These are phyloP conservation scores for Leucosporidium creatinivorum DNA, from an alignment of 768 basidiomycete genomes.

Conservation along the genomic window DNA sequence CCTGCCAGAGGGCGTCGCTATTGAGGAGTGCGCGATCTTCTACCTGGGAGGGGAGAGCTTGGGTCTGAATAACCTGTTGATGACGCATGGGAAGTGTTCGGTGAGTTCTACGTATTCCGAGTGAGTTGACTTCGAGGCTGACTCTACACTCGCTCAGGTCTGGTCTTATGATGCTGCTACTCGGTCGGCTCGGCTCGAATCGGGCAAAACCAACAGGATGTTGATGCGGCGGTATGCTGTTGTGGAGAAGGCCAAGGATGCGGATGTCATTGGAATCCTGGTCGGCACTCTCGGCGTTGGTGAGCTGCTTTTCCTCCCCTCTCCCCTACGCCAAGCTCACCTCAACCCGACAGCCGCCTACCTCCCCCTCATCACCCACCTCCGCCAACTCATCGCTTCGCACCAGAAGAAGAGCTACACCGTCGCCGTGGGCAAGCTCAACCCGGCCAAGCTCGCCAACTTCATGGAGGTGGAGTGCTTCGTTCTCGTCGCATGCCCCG, in stretches of 20 bases:
- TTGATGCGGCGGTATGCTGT: constrained; percentile 83
- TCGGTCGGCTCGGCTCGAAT: constrained; percentile 52
- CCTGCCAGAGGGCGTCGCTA: constrained; percentile 14
- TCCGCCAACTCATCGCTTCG: constrained; percentile 61
- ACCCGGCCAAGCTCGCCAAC: constrained; percentile 89
- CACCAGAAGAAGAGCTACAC: constrained; percentile 87
- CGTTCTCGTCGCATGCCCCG: constrained; percentile 86
- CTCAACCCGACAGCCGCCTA: constrained; percentile 54
- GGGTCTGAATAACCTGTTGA: constrained; percentile 71
- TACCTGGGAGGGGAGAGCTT: constrained; percentile 76
- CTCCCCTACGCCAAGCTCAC: not conserved
- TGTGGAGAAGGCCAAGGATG: constrained; percentile 79
- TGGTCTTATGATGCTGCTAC: constrained; percentile 65
- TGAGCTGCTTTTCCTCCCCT: constrained; percentile 41
- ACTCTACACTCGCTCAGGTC: constrained; percentile 48
- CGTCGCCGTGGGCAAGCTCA: constrained; percentile 87
- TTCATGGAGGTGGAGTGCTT: constrained; percentile 96
- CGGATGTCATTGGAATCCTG: constrained; percentile 90
- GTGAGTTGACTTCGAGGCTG: not conserved
- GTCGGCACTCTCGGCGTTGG: constrained; percentile 89
- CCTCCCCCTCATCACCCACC: constrained; percentile 69
- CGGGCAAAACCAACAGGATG: constrained; percentile 63
- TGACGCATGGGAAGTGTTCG: constrained; percentile 63
- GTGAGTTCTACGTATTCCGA: constrained; percentile 42
- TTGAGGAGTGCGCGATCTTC: constrained; percentile 45